Conservation (phyloP, 2,329 filamentous ascomycete genomes). For the Neonectria coccinea region DNA sequence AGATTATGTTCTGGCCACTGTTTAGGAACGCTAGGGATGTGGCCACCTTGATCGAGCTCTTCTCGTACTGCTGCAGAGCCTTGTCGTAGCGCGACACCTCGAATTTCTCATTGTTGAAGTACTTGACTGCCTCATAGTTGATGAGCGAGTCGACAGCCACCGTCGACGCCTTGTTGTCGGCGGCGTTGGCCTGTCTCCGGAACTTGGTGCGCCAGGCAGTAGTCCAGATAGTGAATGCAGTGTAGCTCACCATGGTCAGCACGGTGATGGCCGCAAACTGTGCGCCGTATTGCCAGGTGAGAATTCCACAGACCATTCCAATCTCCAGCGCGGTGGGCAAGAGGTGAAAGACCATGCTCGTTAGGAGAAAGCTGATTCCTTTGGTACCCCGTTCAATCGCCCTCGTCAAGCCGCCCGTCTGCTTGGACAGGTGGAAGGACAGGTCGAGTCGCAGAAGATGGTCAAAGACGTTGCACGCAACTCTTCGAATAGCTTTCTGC, state of each 20-base stretch:
- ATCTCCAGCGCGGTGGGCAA: conserved; percentile 95
- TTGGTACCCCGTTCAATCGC: conserved; percentile 98
- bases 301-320: conserved; percentile 91
- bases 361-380: conserved; percentile 96
- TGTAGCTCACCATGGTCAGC: conserved; percentile 91
- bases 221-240: conserved; percentile 96
- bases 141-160: conserved; percentile 97
- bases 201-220: conserved; percentile 99
- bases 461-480: conserved; percentile 92
- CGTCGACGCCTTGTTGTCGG: conserved; percentile 94
- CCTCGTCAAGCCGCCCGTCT: conserved; percentile 92
- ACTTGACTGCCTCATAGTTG: conserved; percentile 99
- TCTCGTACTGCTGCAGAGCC: conserved; percentile 87
- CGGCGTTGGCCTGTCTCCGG: conserved; percentile 92
- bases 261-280: conserved; percentile 93
- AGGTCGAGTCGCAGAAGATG: conserved; percentile 90
- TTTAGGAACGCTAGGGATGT: conserved; percentile 95
- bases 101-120: conserved; percentile 98
- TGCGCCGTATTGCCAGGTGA: conserved; percentile 94
- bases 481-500: conserved; percentile 92
- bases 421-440: conserved; percentile 92
- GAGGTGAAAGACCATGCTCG: conserved; percentile 98
- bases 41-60: conserved; percentile 95
- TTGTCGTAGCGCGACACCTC: conserved; percentile 92
- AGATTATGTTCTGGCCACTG: conserved; percentile 96